Conservation (phyloP, 108 stramenopile genomes). For the Pseudonitzschia multiseries region DNA sequence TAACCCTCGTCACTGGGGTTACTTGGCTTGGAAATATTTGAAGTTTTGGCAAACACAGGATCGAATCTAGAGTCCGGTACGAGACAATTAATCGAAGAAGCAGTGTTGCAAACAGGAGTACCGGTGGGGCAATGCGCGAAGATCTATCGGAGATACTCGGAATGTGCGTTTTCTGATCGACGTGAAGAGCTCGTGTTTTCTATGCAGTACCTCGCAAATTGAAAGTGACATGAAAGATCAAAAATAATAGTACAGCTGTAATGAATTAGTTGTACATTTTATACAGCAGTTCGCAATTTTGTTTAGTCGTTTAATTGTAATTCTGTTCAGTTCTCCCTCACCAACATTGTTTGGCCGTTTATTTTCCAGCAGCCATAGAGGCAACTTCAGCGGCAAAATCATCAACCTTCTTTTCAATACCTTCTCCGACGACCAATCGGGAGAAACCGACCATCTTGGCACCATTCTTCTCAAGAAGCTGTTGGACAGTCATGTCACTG, state of each 20-base stretch:
- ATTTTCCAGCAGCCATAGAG: conserved; percentile 44
- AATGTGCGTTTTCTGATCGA: too few species aligned
- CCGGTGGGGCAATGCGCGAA: too few species aligned
- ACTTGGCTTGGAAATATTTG: conserved; percentile 7
- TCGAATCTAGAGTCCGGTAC: not conserved
- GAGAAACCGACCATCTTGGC: conserved; percentile 79
- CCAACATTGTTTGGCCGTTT: not conserved
- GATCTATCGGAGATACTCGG: too few species aligned
- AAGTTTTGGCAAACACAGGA: not conserved
- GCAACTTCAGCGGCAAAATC: conserved; percentile 85
- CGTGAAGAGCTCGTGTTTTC: too few species aligned
- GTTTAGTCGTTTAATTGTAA: not conserved
- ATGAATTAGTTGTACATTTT: too few species aligned
- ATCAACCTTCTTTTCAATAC: conserved; percentile 80
- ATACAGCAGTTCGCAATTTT: not conserved
- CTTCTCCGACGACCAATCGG: conserved; percentile 75
- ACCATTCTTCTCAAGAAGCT: conserved; percentile 66
- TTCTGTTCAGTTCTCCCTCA: not conserved
- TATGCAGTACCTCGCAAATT: too few species aligned
- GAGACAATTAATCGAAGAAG: not conserved
- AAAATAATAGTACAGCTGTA: too few species aligned
- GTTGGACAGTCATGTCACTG: conserved; percentile 66
- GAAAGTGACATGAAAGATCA: too few species aligned
- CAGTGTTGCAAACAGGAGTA: too few species aligned
- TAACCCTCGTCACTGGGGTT: conserved; percentile 5